Evolutionary conservation across 2,329 filamentous ascomycete genomes (phyloP).

Genomic region (Penicillium sp.): DNA sequence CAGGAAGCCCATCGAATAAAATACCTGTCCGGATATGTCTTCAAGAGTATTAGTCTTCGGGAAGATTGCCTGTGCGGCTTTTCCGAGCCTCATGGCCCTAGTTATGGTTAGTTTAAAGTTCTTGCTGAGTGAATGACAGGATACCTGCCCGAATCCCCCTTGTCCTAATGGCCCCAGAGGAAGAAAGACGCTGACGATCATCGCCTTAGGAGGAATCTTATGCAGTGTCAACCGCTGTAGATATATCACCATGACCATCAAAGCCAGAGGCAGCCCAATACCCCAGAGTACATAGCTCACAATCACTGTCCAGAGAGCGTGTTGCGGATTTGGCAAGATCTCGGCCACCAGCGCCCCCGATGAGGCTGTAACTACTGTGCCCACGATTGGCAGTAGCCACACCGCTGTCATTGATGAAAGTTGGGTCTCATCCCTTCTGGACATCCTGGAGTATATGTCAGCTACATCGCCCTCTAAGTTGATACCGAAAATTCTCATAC

Average conservation of each 20-base stretch:
- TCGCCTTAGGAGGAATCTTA: constrained; percentile 69
- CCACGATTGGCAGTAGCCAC: constrained; percentile 70
- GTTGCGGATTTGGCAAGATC: constrained; percentile 58
- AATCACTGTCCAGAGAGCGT: constrained; percentile 67
- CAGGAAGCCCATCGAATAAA: constrained; percentile 44
- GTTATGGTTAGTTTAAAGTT: not conserved
- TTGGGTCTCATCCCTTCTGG: constrained; percentile 27
- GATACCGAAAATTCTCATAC: constrained; percentile 37
- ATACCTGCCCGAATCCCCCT: constrained; percentile 61
- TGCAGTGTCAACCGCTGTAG: constrained; percentile 71
- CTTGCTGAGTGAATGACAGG: not conserved
- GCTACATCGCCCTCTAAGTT: not conserved
- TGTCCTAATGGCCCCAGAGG: constrained; percentile 71
- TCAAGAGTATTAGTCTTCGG: constrained; percentile 39
- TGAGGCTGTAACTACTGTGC: constrained; percentile 68
- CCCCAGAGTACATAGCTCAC: constrained; percentile 74
- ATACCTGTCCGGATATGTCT: constrained; percentile 34
- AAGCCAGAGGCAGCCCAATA: constrained; percentile 64
- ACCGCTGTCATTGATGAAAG: constrained; percentile 68
- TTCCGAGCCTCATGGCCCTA: constrained; percentile 56
- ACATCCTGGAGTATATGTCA: constrained; percentile 27
- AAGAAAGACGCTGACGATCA: constrained; percentile 71
- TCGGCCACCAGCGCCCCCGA: constrained; percentile 67
- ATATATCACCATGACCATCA: constrained; percentile 70
- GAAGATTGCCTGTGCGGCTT: constrained; percentile 48